These are phyloP conservation scores for Eucalyptus urophylla DNA, from an alignment of 345 rosid genomes.

Conservation along the genomic window DNA sequence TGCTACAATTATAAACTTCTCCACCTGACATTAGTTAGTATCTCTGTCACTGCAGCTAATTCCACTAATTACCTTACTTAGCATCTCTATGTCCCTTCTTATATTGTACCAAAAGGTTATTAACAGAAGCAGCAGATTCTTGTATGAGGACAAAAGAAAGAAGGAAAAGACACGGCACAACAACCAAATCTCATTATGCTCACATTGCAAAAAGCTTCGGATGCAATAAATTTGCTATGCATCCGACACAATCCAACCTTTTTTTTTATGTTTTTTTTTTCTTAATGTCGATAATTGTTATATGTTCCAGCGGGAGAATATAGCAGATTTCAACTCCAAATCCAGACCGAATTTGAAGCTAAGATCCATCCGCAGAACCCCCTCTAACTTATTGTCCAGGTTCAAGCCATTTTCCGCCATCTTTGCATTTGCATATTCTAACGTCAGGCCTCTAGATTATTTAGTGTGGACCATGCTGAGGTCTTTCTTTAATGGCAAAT, in stretches of 20 bases:
- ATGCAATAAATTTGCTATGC: background rate
- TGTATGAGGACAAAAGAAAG: background rate
- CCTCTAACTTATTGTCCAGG: background rate
- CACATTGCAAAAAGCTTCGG: background rate
- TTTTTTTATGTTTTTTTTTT: background rate
- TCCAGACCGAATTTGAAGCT: background rate
- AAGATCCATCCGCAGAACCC: background rate
- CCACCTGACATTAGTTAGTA: background rate
- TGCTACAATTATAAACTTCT: background rate
- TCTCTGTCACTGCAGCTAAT: background rate
- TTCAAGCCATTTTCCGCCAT: background rate
- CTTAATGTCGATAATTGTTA: background rate
- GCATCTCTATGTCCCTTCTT: background rate
- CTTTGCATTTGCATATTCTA: background rate
- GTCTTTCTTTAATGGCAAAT: background rate
- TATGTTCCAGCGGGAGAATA: accelerated
- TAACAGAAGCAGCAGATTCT: background rate
- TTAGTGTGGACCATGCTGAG: background rate
- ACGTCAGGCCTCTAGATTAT: background rate
- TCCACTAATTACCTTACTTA: background rate
- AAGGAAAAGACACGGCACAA: background rate
- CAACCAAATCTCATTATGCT: background rate
- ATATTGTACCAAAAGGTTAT: background rate
- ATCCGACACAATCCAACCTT: background rate
- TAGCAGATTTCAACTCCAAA: background rate